Evolutionary conservation across 1,139 yeast genomes (phyloP).

Genomic region (Diutina scorzettiae): DNA sequence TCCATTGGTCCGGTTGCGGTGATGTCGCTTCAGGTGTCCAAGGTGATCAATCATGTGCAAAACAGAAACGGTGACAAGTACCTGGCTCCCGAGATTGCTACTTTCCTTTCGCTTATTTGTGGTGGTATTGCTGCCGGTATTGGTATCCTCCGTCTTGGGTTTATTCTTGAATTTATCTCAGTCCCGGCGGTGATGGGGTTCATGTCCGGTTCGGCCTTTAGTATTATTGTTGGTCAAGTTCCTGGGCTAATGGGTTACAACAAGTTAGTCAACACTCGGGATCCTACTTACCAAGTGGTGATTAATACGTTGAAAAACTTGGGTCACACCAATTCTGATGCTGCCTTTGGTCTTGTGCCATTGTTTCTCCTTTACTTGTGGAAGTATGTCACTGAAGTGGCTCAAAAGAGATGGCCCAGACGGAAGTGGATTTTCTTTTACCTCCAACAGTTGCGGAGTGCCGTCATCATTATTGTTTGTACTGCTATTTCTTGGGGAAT

Average conservation of each 20-base stretch:
- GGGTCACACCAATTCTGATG: constrained; percentile 57
- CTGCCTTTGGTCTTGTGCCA: constrained; percentile 79
- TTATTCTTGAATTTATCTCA: constrained; percentile 79
- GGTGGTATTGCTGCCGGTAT: constrained; percentile 77
- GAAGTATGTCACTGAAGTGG: constrained; percentile 51
- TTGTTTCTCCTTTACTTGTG: constrained; percentile 57
- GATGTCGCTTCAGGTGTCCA: constrained; percentile 80
- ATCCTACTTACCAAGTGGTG: constrained; percentile 55
- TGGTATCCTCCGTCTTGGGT: constrained; percentile 77
- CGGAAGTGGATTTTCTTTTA: constrained; percentile 52
- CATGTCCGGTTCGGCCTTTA: constrained; percentile 90
- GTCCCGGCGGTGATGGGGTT: constrained; percentile 90
- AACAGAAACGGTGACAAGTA: constrained; percentile 26
- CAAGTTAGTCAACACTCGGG: constrained; percentile 58
- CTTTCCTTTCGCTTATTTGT: constrained; percentile 66
- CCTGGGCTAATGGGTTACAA: constrained; percentile 77
- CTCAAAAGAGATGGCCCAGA: constrained; percentile 39
- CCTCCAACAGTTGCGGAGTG: constrained; percentile 66
- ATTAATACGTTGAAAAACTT: constrained; percentile 64
- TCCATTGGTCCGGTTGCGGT: constrained; percentile 97
- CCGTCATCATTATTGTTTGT: constrained; percentile 66
- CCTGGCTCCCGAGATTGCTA: constrained; percentile 61
- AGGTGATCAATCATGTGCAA: constrained; percentile 58
- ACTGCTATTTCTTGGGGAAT: constrained; percentile 63
- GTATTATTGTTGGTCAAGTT: constrained; percentile 71